Evolutionary conservation across 129 eudicot genomes (phyloP).

Genomic region (Flaveria linearis): DNA sequence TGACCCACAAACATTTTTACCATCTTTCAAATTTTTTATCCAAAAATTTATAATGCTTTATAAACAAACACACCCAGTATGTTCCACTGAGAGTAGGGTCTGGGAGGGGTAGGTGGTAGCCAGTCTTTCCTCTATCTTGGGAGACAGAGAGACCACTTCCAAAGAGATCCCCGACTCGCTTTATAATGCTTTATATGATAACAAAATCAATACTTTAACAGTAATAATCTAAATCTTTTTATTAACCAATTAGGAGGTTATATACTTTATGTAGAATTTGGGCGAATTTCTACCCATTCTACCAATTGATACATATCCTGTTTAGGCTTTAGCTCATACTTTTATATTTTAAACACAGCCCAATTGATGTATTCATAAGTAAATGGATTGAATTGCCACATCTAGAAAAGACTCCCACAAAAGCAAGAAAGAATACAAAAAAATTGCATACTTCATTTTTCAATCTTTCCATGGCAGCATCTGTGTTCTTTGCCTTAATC

Average conservation of each 20-base stretch:
- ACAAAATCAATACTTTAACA: neutral
- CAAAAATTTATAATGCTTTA: no score
- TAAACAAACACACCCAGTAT: no score
- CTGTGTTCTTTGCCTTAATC: constrained; percentile 84
- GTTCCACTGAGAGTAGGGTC: no score
- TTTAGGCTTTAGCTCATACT: neutral
- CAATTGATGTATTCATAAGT: constrained; percentile 1
- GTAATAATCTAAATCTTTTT: neutral
- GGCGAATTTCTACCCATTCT: neutral
- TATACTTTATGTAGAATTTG: neutral
- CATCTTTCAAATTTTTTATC: neutral
- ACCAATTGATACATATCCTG: neutral
- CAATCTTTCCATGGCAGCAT: constrained; percentile 71
- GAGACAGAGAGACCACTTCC: no score
- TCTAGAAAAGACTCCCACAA: neutral
- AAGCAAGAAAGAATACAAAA: neutral
- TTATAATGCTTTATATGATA: neutral
- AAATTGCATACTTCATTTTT: constrained; percentile 63
- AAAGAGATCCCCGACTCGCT: no score
- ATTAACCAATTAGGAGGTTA: neutral
- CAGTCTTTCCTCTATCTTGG: no score
- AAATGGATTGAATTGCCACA: neutral
- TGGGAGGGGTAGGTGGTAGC: no score
- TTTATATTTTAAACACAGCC: neutral
- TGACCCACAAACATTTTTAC: neutral